These are phyloP conservation scores for Aspergillus jensenii DNA, from an alignment of 2,329 filamentous ascomycete genomes.

Conservation along the genomic window DNA sequence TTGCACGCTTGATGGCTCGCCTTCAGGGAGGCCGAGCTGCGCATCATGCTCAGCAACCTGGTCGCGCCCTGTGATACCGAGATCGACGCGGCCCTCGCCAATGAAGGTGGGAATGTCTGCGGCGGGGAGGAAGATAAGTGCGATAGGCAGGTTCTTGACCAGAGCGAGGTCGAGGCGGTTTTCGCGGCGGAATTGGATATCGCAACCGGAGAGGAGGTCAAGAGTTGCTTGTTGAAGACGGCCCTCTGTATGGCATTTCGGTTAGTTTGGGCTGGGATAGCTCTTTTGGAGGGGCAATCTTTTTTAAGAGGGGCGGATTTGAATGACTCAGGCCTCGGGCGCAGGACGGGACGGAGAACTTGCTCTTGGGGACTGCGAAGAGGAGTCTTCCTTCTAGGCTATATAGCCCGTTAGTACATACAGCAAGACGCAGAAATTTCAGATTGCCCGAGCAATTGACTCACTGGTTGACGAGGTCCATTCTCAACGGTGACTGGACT, in stretches of 20 bases:
- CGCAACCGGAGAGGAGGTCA: conserved; percentile 86
- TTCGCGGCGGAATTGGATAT: conserved; percentile 95
- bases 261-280: conserved; percentile 5
- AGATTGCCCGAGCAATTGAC: conserved; percentile 25
- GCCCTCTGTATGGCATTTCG: conserved; percentile 65
- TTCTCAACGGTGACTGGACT: conserved; percentile 28
- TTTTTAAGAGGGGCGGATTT: background rate
- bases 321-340: conserved; percentile 9
- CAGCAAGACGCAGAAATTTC: background rate
- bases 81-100: conserved; percentile 86
- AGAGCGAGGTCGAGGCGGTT: conserved; percentile 95
- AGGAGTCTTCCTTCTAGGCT: conserved; percentile 90
- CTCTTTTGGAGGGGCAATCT: background rate
- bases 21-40: conserved; percentile 28
- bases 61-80: conserved; percentile 92
- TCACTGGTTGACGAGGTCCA: conserved; percentile 65
- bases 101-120: conserved; percentile 98
- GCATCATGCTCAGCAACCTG: conserved; percentile 90
- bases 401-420: conserved; percentile 33
- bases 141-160: conserved; percentile 94
- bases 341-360: conserved; percentile 43
- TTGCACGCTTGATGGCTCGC: conserved; percentile 63
- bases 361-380: conserved; percentile 98
- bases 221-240: conserved; percentile 84
- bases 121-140: conserved; percentile 93